Percentiles rank a stretch among this genome's conserved stretches.
Conservation (phyloP, 768 basidiomycete species). For the Favolaschia claudopus region DNA sequence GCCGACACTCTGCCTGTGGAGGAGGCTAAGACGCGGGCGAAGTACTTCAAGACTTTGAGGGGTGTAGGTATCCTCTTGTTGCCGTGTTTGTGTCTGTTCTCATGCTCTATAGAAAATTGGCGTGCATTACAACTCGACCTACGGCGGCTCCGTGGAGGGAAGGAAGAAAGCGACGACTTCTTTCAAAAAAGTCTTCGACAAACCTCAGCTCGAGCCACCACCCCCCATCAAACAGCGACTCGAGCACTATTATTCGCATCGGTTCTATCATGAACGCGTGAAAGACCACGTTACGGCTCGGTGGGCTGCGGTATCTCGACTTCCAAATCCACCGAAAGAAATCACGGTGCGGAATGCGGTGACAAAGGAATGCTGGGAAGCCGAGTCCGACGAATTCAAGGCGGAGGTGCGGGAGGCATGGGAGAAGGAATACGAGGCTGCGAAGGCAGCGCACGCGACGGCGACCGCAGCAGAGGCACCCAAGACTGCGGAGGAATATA, state of each 20-base stretch:
- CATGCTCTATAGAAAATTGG: too few species aligned
- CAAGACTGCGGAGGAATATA: not conserved
- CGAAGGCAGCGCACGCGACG: not conserved
- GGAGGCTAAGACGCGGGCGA: not conserved
- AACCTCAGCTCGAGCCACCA: not conserved
- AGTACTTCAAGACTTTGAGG: not conserved
- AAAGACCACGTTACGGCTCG: not conserved
- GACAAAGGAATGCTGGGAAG: not conserved
- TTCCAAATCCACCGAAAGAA: not conserved
- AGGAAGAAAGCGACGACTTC: not conserved
- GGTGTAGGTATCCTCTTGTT: not conserved
- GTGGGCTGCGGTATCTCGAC: not conserved
- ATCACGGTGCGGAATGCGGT: not conserved
- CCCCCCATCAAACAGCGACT: not conserved
- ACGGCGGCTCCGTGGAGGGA: not conserved
- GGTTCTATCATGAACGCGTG: not conserved
- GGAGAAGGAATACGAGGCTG: not conserved
- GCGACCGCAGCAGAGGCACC: not conserved
- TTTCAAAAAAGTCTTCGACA: constrained; percentile 3
- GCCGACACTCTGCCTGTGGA: not conserved
- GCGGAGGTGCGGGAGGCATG: not conserved
- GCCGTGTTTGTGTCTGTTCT: too few species aligned
- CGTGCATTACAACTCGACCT: not conserved
- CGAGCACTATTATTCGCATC: not conserved
- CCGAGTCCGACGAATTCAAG: not conserved